phyloP scores from a whole-genome alignment of 768 basidiomycete genomes.

The Botryobasidium botryosum region DNA sequence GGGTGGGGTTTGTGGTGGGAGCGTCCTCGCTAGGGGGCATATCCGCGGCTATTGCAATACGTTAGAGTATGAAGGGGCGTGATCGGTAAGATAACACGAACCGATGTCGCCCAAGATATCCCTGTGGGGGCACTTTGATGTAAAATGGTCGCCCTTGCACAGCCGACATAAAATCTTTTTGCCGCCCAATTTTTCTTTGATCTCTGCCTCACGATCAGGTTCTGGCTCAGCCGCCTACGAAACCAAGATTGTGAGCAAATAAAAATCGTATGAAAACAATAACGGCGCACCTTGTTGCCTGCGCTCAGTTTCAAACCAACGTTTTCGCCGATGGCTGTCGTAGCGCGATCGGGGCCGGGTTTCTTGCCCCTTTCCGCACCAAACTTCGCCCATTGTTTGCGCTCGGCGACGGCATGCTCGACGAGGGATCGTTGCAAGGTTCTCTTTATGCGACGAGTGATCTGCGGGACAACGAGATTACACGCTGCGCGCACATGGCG shows the following conservation, averaged over 20 bases:
- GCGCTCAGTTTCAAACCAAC: slow-evolving; percentile 43
- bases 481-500: slow-evolving; percentile 2
- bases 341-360: slow-evolving; percentile 80
- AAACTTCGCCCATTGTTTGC: slow-evolving; percentile 88
- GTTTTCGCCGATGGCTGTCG: slow-evolving; percentile 77
- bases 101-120: slow-evolving; percentile 50
- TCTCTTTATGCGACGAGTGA: slow-evolving; percentile 73
- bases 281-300: slow-evolving; percentile 36
- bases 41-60: too few relatives aligned
- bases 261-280: too few relatives aligned
- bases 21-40: too few relatives aligned
- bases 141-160: slow-evolving; percentile 96
- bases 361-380: slow-evolving; percentile 78
- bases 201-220: slow-evolving; percentile 40
- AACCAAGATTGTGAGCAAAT: not conserved
- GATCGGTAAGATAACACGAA: too few relatives aligned
- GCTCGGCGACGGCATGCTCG: slow-evolving; percentile 86
- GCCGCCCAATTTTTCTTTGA: slow-evolving; percentile 39
- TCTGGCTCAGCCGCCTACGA: slow-evolving; percentile 47
- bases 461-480: slow-evolving; percentile 28
- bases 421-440: slow-evolving; percentile 81
- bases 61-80: too few relatives aligned
- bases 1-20: too few relatives aligned
- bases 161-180: slow-evolving; percentile 85
- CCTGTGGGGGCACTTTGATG: slow-evolving; percentile 96